These are phyloP conservation scores for Mycena epipterygia DNA, from an alignment of 768 basidiomycete species.

Conservation along the genomic window DNA sequence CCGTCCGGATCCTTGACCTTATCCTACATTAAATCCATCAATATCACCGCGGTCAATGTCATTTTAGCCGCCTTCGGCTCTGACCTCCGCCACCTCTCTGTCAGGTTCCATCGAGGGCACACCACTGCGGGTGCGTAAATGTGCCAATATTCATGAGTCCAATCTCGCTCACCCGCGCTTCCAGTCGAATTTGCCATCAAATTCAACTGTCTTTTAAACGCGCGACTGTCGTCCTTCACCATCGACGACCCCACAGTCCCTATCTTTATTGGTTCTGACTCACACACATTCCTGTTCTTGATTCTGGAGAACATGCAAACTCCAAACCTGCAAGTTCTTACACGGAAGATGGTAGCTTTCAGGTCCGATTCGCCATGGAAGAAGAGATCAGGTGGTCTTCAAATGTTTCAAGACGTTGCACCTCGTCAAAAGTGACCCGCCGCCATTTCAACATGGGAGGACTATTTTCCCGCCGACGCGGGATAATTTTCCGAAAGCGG, in stretches of 20 bases:
- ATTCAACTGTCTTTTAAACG: not conserved
- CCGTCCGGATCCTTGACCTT: not conserved
- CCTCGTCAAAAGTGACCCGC: not conserved
- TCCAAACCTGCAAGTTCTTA: not conserved
- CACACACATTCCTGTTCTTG: not conserved
- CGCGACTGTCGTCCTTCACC: not conserved
- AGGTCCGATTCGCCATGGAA: not conserved
- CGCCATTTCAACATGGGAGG: no score
- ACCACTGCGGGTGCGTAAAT: no score
- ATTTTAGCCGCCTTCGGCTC: not conserved
- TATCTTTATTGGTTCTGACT: no score
- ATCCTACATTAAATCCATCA: not conserved
- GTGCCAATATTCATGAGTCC: not conserved
- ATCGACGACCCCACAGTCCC: not conserved
- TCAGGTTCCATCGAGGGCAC: not conserved
- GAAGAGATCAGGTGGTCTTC: not conserved
- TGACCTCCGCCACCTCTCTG: not conserved
- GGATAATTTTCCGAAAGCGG: not conserved
- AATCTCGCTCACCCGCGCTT: no score
- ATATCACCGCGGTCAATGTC: not conserved
- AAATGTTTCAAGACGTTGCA: not conserved
- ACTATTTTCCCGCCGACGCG: not conserved
- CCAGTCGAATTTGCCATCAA: not conserved
- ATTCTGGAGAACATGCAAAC: not conserved
- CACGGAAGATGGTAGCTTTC: not conserved